Base-by-base conservation (phyloP, 1,139 yeast species). In the Candida tetrigidarum region DNA sequence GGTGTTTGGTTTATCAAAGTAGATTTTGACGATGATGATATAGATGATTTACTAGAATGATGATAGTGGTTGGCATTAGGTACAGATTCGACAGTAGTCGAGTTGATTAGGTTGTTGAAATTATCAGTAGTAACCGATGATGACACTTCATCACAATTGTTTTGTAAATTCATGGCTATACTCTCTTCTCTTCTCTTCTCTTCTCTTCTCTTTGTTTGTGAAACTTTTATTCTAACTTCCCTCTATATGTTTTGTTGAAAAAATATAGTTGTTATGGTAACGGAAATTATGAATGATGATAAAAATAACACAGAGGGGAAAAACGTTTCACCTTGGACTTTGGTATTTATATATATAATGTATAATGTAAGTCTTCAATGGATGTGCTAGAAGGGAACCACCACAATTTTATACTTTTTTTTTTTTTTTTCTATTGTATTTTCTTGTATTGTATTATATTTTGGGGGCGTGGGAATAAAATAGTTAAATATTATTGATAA, bases 101-200 rank as follows among this genome's bases (percentile, higher is more conserved):
- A 41, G 28, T 43, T 42, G 37, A 48, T 35, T 20, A 48, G 25
- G 32, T 40, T 16, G 11, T 37, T 34, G 26, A 48, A 48, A 35
- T 40, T 42, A 36, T 41, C 39, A 14, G 48, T 42, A 6, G 48
- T 38, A 14, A 32, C 34, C 25, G 41, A 18, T 14, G 50, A 45
- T 18, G 37, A 38, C 18, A 43, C 46, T 16, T 35, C 47, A 22
- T 47, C 50, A 46, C 63, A 58, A 26, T 47, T 53, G 26, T 55
- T 52, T 39, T 55, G 60, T 33, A 59, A 53, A 45, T 55, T 52
- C 62, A 59, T 58, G 9, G 32, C 42, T 22, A 29, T 16, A 16
- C 11, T 22, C 25, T 22, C 8, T 22, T 9, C 8, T 22, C 8
- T 22, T 6, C 9, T 22, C 9, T 22, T 9, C 9, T 22, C 5